Conservation (phyloP, 192 early-diverging fungal species). For the Coemansia sp. region DNA sequence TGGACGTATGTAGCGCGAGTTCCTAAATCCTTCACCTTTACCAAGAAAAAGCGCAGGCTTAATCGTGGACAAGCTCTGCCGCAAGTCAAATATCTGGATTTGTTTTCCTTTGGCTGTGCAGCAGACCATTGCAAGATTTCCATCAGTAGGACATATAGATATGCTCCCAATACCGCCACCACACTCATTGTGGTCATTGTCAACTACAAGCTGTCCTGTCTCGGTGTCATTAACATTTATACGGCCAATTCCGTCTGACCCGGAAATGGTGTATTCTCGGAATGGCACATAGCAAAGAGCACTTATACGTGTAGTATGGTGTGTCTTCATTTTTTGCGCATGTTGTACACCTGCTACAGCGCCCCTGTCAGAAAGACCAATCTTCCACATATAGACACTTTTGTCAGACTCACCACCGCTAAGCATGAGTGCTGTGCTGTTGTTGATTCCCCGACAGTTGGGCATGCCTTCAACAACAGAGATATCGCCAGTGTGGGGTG, state of each 20-base stretch:
- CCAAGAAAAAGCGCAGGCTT: conserved; percentile 26
- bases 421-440: conserved; percentile 18
- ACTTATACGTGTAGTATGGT: conserved; percentile 26
- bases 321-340: conserved; percentile 9
- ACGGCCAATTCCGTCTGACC: conserved; percentile 23
- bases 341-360: neutral
- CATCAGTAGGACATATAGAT: conserved; percentile 15
- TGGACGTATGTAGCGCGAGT: conserved; percentile 34
- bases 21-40: conserved; percentile 8
- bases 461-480: conserved; percentile 29
- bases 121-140: conserved; percentile 27
- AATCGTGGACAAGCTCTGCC: conserved; percentile 3
- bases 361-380: conserved; percentile 4
- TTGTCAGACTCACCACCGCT: conserved; percentile 24
- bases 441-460: neutral
- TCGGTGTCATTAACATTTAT: conserved; percentile 18
- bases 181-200: neutral
- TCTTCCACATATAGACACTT: conserved; percentile 14
- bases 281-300: conserved; percentile 28
- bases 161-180: conserved; percentile 18
- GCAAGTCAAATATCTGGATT: conserved; percentile 26
- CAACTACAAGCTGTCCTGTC: conserved; percentile 18
- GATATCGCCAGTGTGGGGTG: conserved; percentile 15
- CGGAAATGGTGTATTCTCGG: conserved; percentile 21
- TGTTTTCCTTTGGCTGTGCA: conserved; percentile 22